Percentiles rank a stretch among this genome's conserved stretches.
Conservation (phyloP, 2,329 filamentous ascomycete genomes). For the Botryotinia narcissicola region DNA sequence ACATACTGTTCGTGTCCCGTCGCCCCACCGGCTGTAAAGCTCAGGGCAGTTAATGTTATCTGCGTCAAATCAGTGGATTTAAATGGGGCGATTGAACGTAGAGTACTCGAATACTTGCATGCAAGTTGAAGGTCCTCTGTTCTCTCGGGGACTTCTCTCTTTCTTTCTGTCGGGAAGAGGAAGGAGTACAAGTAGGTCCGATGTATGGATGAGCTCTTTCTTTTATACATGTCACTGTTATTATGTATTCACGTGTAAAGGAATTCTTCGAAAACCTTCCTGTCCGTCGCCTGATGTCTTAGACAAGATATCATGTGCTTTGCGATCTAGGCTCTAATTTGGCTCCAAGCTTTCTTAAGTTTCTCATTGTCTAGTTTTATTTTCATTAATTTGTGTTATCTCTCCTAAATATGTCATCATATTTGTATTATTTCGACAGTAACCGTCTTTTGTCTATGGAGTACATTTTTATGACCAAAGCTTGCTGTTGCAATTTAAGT, state of each 20-base stretch:
- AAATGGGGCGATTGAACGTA: neutral
- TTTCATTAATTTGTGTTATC: neutral
- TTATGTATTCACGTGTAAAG: neutral
- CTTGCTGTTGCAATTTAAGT: neutral
- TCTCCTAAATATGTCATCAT: neutral
- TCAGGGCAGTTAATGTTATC: conserved; percentile 1
- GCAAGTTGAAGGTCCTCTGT: neutral
- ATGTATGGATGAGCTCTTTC: neutral
- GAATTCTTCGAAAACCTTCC: neutral
- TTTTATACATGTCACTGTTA: neutral
- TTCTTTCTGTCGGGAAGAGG: neutral
- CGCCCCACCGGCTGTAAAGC: neutral
- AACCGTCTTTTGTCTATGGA: neutral
- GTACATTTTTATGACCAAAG: neutral
- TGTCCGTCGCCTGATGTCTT: neutral
- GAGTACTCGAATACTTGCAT: neutral
- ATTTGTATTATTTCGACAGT: neutral
- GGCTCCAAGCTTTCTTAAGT: neutral
- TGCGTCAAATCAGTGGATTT: neutral
- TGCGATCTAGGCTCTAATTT: neutral
- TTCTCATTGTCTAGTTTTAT: neutral
- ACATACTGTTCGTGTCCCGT: neutral
- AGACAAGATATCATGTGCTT: neutral
- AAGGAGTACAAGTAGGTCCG: neutral
- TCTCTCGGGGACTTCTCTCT: neutral